Evolutionary conservation across 352 stramenopile species (phyloP), one percentile per base, ranked within the genome.

Genomic region (Globisporangium paroecandrum): DNA sequence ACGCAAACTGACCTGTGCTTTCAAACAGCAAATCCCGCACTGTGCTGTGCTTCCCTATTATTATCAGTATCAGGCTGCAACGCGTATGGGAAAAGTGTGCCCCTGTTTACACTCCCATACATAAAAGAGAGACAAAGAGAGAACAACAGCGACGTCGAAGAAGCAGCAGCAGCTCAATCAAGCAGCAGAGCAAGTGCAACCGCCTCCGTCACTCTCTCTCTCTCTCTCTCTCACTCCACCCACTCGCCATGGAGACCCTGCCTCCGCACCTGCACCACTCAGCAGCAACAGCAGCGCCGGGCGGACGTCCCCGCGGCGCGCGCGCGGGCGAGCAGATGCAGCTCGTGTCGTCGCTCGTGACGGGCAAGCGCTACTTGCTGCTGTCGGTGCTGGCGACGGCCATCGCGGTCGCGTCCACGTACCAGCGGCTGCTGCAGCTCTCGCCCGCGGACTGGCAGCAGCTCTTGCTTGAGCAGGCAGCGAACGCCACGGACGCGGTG

Each of bases 291-390:
- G 22, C n/a, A 27, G 51, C 13, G 13, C 25, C 24, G 1, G 25
- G 53, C 10, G 55, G 29, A 27, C 59, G 59, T 4, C 60, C 25
- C 25, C 43, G 60, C 9, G 29, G 25, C 27, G 32, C 51, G 51
- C 47, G 51, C 15, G 61, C 46, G 12, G 49, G 53, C 32, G 47
- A 68, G 57, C 66, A 49, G 64, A 68, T 74, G 34, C 71, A 82
- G 54, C 69, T 77, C 47, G 46, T 91, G 32, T 64, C 75, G 54
- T 69, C 72, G 13, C 56, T 90, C 38, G 73, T 90, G 34, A 85
- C 77, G 41, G 76, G 78, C 15, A 69, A 72, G 36, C 81, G 84
- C 63, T 92, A 92, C 68, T 57, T 89, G 69, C 75, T 90, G 66
- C 79, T 92, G 36, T 89, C 84, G 4, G 65, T 81, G 49, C 73